Evolutionary conservation across 78 protist genomes (phyloP), one percentile per base, ranked within the genome.

Genomic region (Speleostelium caveatum): DNA sequence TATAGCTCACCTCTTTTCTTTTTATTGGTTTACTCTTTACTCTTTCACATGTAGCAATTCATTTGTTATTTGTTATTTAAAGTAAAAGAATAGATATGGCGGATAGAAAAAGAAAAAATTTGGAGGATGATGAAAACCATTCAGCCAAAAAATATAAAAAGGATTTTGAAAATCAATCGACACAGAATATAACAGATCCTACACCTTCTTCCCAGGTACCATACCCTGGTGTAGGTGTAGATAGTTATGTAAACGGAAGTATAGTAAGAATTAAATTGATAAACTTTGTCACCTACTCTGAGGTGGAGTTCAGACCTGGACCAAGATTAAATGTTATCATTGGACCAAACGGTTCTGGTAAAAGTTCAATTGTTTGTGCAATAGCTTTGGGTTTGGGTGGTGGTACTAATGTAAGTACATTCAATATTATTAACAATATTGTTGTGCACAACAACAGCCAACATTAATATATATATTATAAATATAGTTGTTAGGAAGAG

Each of bases 291-390:
- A 92, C 95, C 51, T 92, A 92, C 71, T 62, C 85, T 2, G 86
- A 75, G 21, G 41, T 74, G 5, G 95, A 92, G 85, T 73, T 92
- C 49, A 24, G 4, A 22, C 95, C 95, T 19, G 95, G 95, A 32
- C 95, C 95, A 16, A 72, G 95, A 39, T 41, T 92, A 33, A 98
- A 98, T 49, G 94, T 97, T 2, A 65, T 98, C 26, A 63, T 97
- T 49, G 99, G 99, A 2, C 99, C 99, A 4, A 98, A 98, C 71
- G 99, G 99, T 3, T 74, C 95, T 2, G 99, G 99, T 63, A 98
- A 98, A 86, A 77, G 95, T 24, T 39, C 97, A 19, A 66, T 98
- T 36, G 97, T 97, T 12, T 93, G 96, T 65, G 99, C 98, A 0
- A 72, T 98, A 8, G 86, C 94, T 45, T 38, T 98, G 5, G 98